Base-by-base conservation (phyloP, 73 alveolate genomes). In the Effrenium voratum region DNA sequence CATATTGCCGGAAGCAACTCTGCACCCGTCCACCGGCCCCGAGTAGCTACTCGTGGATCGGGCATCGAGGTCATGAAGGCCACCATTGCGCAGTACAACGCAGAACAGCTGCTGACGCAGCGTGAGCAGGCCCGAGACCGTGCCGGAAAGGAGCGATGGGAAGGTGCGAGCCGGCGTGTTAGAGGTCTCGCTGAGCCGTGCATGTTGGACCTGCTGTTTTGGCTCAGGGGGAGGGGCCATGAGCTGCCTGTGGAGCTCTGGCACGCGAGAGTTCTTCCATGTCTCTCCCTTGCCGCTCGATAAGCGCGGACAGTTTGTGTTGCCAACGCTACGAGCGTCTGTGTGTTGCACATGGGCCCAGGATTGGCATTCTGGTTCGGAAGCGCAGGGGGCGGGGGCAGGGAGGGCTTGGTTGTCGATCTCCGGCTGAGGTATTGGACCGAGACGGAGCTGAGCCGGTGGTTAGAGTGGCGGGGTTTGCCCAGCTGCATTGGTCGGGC, bases 31-130 rank as follows among this genome's bases (percentile, higher is more conserved):
- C 79, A 12, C 41, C 6, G 5, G 41, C 34, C 80, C 80, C 26
- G 80, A 4, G 12, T 66, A 0, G 44, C 44, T 30, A 32, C 44
- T 16, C 10, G 80, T 28, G 10, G 34, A 6, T 66, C 40, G 5
- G 6, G 50, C 34, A 24, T 73, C 79, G 44, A 66, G 95, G 97
- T 90, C 36, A 70, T 90, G 97, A 90, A 90, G 55, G 97, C 97
- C 73, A 90, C 97, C 46, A 90, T 90, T 68, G 99, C 99, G 43
- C 99, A 99, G 98, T 99, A 99, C 99, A 99, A 99, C 93, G 99
- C 99, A 10, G 98, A 99, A 50, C 99, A 93, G 85, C 99, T 99
- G 72, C 99, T 99, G 83, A 99, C 99, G 16, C 99, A 99, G 99
- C 91, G 99, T 98, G 99, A 99, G 92, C 99, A 90, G 95, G 95